Evolutionary conservation across 768 basidiomycete species (phyloP).

Genomic region (Pleurotus pulmonarius): DNA sequence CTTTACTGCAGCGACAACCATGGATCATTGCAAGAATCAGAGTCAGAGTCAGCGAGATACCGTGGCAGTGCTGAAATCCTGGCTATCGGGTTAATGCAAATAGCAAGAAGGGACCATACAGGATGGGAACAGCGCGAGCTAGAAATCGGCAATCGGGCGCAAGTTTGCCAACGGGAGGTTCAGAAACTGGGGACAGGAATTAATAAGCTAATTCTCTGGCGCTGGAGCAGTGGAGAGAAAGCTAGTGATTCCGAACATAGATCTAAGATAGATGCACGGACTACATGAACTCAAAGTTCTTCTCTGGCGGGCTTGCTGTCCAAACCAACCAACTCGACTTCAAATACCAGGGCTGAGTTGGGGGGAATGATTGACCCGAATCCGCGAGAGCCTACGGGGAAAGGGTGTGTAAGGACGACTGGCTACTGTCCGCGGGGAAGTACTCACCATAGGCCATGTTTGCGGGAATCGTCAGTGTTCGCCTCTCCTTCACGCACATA

Average conservation of each 20-base stretch:
- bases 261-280: neutral
- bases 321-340: conserved; percentile 76
- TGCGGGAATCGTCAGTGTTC: conserved; percentile 83
- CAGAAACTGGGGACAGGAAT: no score
- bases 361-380: conserved; percentile 77
- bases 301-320: conserved; percentile 41
- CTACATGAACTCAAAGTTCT: conserved; percentile 43
- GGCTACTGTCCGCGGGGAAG: neutral
- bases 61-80: no score
- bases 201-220: no score
- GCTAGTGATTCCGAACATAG: neutral
- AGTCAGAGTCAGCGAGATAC: no score
- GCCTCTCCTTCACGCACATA: conserved; percentile 88
- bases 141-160: no score
- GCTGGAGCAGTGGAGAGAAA: no score
- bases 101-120: no score
- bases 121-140: no score
- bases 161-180: no score
- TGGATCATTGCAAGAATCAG: no score
- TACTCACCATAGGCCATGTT: conserved; percentile 77
- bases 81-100: no score
- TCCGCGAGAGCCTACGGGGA: conserved; percentile 59
- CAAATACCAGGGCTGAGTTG: conserved; percentile 78
- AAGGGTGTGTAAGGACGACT: neutral
- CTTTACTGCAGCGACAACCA: no score